Evolutionary conservation across 257 asterid genomes (phyloP).

Genomic region (Ehretia macrophylla): DNA sequence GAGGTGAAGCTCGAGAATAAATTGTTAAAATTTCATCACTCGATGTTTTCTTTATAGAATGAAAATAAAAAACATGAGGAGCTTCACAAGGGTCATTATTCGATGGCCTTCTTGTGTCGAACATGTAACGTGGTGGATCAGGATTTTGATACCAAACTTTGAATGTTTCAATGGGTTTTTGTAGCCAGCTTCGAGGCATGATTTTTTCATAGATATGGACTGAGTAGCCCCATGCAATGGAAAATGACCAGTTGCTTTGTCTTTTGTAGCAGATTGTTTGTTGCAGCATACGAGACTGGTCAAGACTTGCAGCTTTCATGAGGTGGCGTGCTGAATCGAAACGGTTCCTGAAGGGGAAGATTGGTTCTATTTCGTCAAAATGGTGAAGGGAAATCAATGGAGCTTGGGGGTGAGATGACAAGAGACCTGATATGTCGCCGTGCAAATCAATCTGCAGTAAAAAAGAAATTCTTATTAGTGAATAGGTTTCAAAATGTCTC

Average conservation of each 20-base stretch:
- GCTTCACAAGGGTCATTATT: slow-evolving; percentile 4
- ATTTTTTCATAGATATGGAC: slow-evolving; percentile 41
- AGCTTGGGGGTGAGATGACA: slow-evolving; percentile 43
- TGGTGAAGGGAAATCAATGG: slow-evolving; percentile 56
- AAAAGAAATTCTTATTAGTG: no score
- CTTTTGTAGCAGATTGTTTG: slow-evolving; percentile 49
- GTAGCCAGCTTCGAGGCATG: slow-evolving; percentile 44
- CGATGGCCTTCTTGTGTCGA: neutral
- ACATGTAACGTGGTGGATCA: slow-evolving; percentile 9
- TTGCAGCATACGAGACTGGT: slow-evolving; percentile 46
- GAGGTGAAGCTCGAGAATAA: neutral
- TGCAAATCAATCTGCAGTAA: slow-evolving; percentile 41
- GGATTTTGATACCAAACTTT: neutral
- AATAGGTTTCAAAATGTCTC: neutral
- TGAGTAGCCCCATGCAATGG: slow-evolving; percentile 65
- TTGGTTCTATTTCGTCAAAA: slow-evolving; percentile 41
- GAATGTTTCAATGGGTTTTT: slow-evolving; percentile 10
- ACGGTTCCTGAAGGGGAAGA: slow-evolving; percentile 44
- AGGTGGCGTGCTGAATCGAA: slow-evolving; percentile 41
- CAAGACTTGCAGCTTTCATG: slow-evolving; percentile 45
- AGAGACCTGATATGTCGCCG: slow-evolving; percentile 46
- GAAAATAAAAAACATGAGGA: slow-evolving; percentile 9
- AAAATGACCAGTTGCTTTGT: slow-evolving; percentile 37
- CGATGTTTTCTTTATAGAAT: neutral
- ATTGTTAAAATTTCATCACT: neutral